Conservation (phyloP, 176 grass and related monocot species). For the Tillandsia fasciculata region DNA sequence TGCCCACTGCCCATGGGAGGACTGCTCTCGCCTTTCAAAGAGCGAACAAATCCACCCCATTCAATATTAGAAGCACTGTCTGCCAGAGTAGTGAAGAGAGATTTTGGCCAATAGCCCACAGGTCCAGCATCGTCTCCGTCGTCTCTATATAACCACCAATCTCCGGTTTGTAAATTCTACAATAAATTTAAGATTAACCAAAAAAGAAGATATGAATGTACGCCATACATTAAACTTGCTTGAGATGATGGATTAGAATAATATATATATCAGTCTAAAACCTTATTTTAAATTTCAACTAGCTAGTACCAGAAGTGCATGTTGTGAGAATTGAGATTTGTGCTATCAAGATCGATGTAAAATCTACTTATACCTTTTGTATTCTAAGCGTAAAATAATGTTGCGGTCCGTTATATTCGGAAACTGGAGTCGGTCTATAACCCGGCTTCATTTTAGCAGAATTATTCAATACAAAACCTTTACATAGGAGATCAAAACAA, state of each 20-base stretch:
- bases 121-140: background rate
- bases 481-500: background rate
- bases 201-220: background rate
- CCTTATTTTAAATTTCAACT: background rate
- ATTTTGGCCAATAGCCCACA: slow-evolving; percentile 9
- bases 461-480: background rate
- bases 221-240: no score
- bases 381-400: background rate
- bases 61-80: background rate
- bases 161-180: background rate
- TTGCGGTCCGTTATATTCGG: background rate
- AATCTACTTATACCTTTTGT: background rate
- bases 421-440: background rate
- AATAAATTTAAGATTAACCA: background rate
- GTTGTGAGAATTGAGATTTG: background rate
- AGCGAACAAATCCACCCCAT: background rate
- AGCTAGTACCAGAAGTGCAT: background rate
- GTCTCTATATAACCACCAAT: background rate
- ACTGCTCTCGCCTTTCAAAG: background rate
- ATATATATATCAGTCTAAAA: background rate
- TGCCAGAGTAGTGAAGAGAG: background rate
- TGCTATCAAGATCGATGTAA: background rate
- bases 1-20: slow-evolving; percentile 6
- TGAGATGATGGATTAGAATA: background rate
- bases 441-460: background rate